Evolutionary conservation across 768 basidiomycete genomes (phyloP), one percentile per base, ranked within the genome.

Genomic region (Hygrophorus russula): DNA sequence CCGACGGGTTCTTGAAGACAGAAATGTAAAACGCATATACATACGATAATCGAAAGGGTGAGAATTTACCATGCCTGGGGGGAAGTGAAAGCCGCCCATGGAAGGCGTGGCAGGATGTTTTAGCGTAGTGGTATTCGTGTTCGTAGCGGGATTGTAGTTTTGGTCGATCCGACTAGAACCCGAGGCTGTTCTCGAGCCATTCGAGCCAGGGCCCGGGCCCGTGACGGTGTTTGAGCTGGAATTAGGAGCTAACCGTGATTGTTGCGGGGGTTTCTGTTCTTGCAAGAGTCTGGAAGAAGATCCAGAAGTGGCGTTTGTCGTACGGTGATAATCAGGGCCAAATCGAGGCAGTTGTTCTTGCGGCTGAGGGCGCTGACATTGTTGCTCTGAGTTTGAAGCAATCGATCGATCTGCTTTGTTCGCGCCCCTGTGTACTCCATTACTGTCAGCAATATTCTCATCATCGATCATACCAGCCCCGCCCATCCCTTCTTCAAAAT

Each of bases 71-170:
- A 65, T 56, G 17, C 67, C 70, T 39, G 67, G 57, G 0, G 71
- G 69, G 44, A 70, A 69, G 51, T 72, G 63, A 50, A 71, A 77
- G 1, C 71, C 72, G 19, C 74, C 74, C 46, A 66, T 59, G 2
- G 71, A 64, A 17, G 64, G 65, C 31, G 60, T 58, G 13, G 53
- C 28, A 10, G 61, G 51, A 29, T 56, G 57, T 44, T 53, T 49
- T 32, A 14, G 48, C 24, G 17, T 44, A 35, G 14, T 27, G 29
- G 20, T 45, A 42, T 8, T 28, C 44, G 27, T 44, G 19, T 19
- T 31, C 28, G 31, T 37, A 19, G 39, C 9, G 50, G 46, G 14
- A 39, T 38, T 13, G 45, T 54, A 54, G 42, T 53, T 52, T 30
- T 52, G 56, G 11, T 46, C 51, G 35, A 46, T 49, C 38, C 27